Base-by-base conservation (phyloP, 306 rosid species). In the Trichosanthes truncata region DNA sequence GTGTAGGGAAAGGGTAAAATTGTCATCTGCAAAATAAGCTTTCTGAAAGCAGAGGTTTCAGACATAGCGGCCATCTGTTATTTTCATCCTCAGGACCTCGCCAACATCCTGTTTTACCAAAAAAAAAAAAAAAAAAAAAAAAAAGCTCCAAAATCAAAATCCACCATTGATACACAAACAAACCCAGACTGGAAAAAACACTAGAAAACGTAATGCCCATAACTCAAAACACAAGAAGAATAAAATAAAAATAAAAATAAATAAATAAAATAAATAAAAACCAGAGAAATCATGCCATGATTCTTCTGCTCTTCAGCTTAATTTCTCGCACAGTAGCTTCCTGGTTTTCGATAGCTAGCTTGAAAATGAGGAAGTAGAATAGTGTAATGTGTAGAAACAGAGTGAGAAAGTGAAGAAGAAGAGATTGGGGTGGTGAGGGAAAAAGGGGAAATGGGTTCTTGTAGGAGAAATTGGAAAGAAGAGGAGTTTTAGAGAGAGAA, bases 31-130 rank as follows among this genome's bases (percentile, higher is more conserved):
- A n/a, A n/a, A 96, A 96, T 87, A 96, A 96, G 81, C 77, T 85
- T 81, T 96, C 99, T 57, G 66, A 81, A 2, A 96, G 91, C 55
- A 96, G 85, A 73, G 99, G 98, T 78, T 89, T 91, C 93, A 96
- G 84, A 98, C 99, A 96, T 78, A 98, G 99, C 33, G 99, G 99
- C 99, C 99, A 96, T 87, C 94, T 86, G 65, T 83, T 84, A 66
- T 91, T 95, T 61, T 91, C 95, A 6, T 93, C 99, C 26, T 88
- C 98, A 62, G 95, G 97, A 2, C 97, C 96, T 76, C n/a, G n/a
- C 97, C 97, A 79, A 91, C 97, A 78, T 97, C 98, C 99, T 93
- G 43, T 74, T 43, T 41, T 3, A 56, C 84, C 74, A 82, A 63
- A 38, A 68, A 85, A n/a, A n/a, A n/a, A n/a, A n/a, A n/a, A n/a